phyloP scores from a whole-genome alignment of 768 basidiomycete genomes.

The Phanerochaete sordida region DNA sequence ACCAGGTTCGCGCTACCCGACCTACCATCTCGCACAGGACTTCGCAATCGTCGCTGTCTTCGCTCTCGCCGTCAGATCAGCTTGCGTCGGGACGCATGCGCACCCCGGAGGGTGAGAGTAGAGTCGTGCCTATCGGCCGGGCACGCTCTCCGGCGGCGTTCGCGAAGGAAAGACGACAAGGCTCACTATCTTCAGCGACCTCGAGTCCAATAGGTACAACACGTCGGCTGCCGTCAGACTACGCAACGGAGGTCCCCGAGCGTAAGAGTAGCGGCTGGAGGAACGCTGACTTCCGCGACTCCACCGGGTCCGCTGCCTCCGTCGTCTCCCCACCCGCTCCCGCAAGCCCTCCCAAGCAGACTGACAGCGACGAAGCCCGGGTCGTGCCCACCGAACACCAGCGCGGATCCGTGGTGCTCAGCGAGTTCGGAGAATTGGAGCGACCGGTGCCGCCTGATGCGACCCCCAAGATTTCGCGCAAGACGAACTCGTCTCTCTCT shows the following conservation, averaged over 20 bases:
- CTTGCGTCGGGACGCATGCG: slow-evolving; percentile 18
- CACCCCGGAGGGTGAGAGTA: slow-evolving; percentile 48
- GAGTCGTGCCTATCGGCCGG: slow-evolving; percentile 62
- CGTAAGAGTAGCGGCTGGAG: slow-evolving; percentile 28
- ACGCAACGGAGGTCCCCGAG: slow-evolving; percentile 7
- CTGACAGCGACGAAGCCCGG: slow-evolving; percentile 18
- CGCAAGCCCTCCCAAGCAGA: slow-evolving; percentile 35
- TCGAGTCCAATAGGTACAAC: slow-evolving; percentile 23
- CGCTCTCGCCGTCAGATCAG: slow-evolving; percentile 55
- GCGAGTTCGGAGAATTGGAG: slow-evolving; percentile 22
- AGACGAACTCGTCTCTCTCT: slow-evolving; percentile 14
- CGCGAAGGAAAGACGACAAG: slow-evolving; percentile 26
- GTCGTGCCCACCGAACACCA: slow-evolving; percentile 27
- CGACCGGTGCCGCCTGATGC: slow-evolving; percentile 3
- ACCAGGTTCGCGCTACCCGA: slow-evolving; percentile 19
- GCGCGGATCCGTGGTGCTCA: slow-evolving; percentile 30
- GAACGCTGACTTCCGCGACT: slow-evolving; percentile 32
- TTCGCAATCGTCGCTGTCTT: slow-evolving; percentile 64
- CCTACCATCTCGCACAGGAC: slow-evolving; percentile 37
- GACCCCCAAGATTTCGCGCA: slow-evolving; percentile 5
- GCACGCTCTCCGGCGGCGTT: slow-evolving; percentile 74
- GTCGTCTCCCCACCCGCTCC: slow-evolving; percentile 26
- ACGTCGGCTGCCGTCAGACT: slow-evolving; percentile 17
- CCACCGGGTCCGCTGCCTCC: slow-evolving; percentile 35
- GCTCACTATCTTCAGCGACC: slow-evolving; percentile 37